These are phyloP conservation scores for Suhomyces sp. DNA, from an alignment of 805 yeast genomes.

Conservation along the genomic window DNA sequence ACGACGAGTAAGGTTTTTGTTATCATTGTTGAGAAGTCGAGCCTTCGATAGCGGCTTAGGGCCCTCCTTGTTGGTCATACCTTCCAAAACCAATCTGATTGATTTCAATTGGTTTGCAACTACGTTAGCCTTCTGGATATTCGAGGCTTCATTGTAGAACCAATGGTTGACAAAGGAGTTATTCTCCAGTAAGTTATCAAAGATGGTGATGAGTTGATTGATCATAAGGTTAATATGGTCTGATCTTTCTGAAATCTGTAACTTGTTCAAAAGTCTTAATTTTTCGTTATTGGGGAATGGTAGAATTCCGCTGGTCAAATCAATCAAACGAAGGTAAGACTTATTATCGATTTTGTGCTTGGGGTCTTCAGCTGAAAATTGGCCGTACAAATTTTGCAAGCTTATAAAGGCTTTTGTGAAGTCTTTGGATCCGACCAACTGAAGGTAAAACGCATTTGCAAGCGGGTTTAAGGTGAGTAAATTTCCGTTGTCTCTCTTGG, in stretches of 20 bases:
- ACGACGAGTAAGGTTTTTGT: conserved; percentile 24
- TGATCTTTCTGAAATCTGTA: conserved; percentile 33
- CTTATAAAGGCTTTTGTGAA: conserved; percentile 44
- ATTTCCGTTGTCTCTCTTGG: conserved; percentile 14
- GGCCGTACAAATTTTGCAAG: conserved; percentile 32
- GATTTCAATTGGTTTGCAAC: conserved; percentile 56
- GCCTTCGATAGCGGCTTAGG: conserved; percentile 14
- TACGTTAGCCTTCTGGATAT: conserved; percentile 50
- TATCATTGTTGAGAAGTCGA: conserved; percentile 8
- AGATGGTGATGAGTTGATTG: conserved; percentile 34
- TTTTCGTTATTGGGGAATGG: conserved; percentile 49
- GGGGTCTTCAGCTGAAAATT: conserved; percentile 15
- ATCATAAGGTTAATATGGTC: conserved; percentile 29
- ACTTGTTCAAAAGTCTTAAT: conserved; percentile 32
- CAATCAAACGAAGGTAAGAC: conserved; percentile 24
- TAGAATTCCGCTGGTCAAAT: conserved; percentile 48
- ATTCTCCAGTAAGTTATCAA: conserved; percentile 31
- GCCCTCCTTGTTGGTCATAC: conserved; percentile 31
- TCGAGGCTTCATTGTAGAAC: conserved; percentile 49
- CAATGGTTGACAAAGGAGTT: conserved; percentile 39
- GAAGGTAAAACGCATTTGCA: conserved; percentile 55
- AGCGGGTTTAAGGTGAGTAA: conserved; percentile 56
- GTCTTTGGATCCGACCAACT: conserved; percentile 47
- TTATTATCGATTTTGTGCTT: conserved; percentile 9
- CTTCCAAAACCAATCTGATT: conserved; percentile 47